Base-by-base conservation (phyloP, 2,329 filamentous ascomycete genomes). In the Cladophialophora immunda region DNA sequence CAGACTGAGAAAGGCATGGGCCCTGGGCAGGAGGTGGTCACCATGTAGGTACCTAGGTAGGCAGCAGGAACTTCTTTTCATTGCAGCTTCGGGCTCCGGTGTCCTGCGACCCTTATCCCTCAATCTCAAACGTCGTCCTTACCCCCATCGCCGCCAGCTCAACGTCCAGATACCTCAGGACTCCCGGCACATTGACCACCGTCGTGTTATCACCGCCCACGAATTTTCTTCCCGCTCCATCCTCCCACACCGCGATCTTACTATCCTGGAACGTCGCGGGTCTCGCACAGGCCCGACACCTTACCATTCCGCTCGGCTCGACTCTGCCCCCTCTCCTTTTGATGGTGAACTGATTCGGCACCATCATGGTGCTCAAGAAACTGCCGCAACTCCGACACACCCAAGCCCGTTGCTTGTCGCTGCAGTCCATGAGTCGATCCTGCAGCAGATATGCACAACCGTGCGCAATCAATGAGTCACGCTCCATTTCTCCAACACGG, bases 401-500 rank as follows among this genome's bases (percentile, higher is more conserved):
- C 89, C 94, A 97, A 0, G 93, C 90, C 70, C 90, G 90, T 30
- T 90, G 89, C 78, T 97, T 96, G 79, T 99, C 95, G 60, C 92
- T 97, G 81, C 95, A 99, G 83, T 99, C 98, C 84, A 99, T 90
- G 67, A 99, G 84, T 66, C 95, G 91, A 79, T 99, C 95, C 78
- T 99, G 95, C 5, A 99, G 86, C 67, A 99, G 81, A 83, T 97
- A 98, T 3, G 94, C 94, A 1, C 94, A 95, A 27, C 95, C 95
- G 84, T 99, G 95, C 4, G 95, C 95, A 65, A 99, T 87, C 25
- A 99, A 85, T 3, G 94, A 92, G 79, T 99, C 95, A 72, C 95
- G 91, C 82, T 99, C 95, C 95, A 99, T 99, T 81, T 99, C 95
- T 81, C 95, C 95, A 32, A 99, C 94, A 85, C 95, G 93, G 77